These are phyloP conservation scores for Cytospora paraplurivora DNA, from an alignment of 2,329 filamentous ascomycete genomes.

Conservation along the genomic window DNA sequence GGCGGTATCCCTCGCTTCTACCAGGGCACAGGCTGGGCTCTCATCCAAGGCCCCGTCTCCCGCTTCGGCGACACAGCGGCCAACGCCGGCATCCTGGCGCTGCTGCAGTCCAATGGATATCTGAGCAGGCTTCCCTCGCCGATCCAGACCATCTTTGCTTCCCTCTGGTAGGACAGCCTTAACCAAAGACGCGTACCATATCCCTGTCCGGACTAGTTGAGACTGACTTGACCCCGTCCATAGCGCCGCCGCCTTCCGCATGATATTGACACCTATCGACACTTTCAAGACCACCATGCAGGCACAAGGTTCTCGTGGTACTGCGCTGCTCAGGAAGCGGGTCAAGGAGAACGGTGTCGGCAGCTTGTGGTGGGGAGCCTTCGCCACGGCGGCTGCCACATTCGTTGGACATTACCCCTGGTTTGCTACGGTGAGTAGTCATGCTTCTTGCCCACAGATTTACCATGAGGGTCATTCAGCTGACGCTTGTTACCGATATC, in stretches of 20 bases:
- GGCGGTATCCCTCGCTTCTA: conserved; percentile 49
- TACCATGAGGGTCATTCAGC: no score
- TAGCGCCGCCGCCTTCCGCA: conserved; percentile 49
- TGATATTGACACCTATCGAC: conserved; percentile 51
- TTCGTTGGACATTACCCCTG: conserved; percentile 54
- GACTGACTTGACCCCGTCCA: not conserved
- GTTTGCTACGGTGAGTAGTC: conserved; percentile 47
- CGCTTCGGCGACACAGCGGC: conserved; percentile 53
- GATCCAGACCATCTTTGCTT: conserved; percentile 50
- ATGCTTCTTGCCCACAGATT: no score
- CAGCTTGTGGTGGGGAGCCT: conserved; percentile 52
- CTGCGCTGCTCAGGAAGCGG: conserved; percentile 45
- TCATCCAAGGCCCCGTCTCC: conserved; percentile 49
- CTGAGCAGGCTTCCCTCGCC: conserved; percentile 46
- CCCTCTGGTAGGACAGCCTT: conserved; percentile 40
- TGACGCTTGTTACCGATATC: not conserved
- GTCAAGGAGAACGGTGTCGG: conserved; percentile 48
- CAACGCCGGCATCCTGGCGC: conserved; percentile 51
- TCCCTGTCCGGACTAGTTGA: not conserved
- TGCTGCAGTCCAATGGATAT: conserved; percentile 50
- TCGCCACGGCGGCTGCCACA: conserved; percentile 51
- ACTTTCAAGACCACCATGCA: conserved; percentile 54
- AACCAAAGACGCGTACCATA: not conserved
- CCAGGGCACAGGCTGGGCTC: conserved; percentile 47
- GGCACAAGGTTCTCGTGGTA: conserved; percentile 48